Evolutionary conservation across 345 rosid species (phyloP).

Genomic region (Boechera divaricarpa): DNA sequence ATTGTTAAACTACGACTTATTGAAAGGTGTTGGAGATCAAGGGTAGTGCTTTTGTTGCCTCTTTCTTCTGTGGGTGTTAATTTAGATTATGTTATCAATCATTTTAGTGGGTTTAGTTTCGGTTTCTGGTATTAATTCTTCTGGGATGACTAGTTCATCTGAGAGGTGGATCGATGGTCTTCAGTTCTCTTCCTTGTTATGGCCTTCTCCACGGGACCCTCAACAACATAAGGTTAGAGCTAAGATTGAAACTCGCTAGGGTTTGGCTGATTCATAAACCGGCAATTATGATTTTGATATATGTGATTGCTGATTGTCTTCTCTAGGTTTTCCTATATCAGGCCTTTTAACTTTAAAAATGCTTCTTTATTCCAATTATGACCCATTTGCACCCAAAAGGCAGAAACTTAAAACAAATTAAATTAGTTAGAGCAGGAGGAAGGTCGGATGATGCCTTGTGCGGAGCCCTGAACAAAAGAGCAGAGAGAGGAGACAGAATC

Average conservation of each 20-base stretch:
- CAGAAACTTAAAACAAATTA: too few relatives aligned
- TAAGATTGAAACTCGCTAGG: conserved; percentile 8
- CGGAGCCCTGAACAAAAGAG: conserved; percentile 28
- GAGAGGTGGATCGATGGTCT: conserved; percentile 97
- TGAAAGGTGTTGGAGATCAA: conserved; percentile 32
- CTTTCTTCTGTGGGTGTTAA: neutral
- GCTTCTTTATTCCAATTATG: too few relatives aligned
- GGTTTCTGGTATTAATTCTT: neutral
- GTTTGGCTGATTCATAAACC: neutral
- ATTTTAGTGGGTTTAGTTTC: neutral
- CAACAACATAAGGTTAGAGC: conserved; percentile 72
- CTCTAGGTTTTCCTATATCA: neutral
- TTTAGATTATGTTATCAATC: conserved; percentile 1
- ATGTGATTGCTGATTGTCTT: conserved; percentile 18
- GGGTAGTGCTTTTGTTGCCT: neutral
- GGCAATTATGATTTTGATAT: neutral
- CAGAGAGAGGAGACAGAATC: conserved; percentile 39
- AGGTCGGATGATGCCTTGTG: conserved; percentile 31
- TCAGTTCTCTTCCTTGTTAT: conserved; percentile 79
- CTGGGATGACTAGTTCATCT: conserved; percentile 66
- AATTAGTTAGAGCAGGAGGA: conserved; percentile 5
- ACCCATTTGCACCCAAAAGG: too few relatives aligned
- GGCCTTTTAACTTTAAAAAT: too few relatives aligned
- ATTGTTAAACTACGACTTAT: conserved; percentile 29
- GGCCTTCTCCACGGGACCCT: conserved; percentile 86